Base-by-base conservation (phyloP, 2,329 filamentous ascomycete genomes). In the Aspergillus terreus region DNA sequence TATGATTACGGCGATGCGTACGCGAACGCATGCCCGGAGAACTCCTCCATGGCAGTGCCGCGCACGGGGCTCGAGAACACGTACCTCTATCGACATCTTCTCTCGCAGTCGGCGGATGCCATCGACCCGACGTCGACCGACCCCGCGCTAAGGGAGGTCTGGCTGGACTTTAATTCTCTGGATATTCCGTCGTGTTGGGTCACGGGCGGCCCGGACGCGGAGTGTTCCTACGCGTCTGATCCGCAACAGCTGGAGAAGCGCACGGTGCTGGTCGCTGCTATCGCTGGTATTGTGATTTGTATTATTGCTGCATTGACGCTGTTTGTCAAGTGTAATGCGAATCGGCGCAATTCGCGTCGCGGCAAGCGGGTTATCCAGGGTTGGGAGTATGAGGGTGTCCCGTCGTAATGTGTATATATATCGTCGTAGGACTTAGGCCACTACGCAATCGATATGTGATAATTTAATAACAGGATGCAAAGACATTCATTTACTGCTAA, bases 381-480 rank as follows among this genome's bases (percentile, higher is more conserved):
- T 1, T 84, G 82, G 78, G 82, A 86, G 60, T 87, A 87, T 71
- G 85, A 87, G 63, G 85, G 85, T 14, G 83, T 88, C 46, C 84
- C 84, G 15, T 76, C 73, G 4, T 76, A 50, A 38, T 38, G 35
- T 35, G 11, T 17, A 38, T 17, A 38, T 15, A 38, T 38, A 38
- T 38, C 7, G 2, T 11, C 10, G 9, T 6, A 30, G 2, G 27
- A 11, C 4, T 23, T 23, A 4, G 23, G 4, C 23, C 23, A 23
- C 23, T 23, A 23, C 27, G 27, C 27, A 30, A 30, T 30, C 27
- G 7, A 30, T 30, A 11, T 30, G 7, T 23, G 23, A 23, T 23
- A 23, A 19, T 19, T 19, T 23, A 23, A 23, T 23, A 6, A 23
- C 23, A 23, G 23, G 23, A 6, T 23, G 23, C 6, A 6, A 23